Evolutionary conservation across 768 basidiomycete species (phyloP).

Genomic region (Kwoniella dejecticola): DNA sequence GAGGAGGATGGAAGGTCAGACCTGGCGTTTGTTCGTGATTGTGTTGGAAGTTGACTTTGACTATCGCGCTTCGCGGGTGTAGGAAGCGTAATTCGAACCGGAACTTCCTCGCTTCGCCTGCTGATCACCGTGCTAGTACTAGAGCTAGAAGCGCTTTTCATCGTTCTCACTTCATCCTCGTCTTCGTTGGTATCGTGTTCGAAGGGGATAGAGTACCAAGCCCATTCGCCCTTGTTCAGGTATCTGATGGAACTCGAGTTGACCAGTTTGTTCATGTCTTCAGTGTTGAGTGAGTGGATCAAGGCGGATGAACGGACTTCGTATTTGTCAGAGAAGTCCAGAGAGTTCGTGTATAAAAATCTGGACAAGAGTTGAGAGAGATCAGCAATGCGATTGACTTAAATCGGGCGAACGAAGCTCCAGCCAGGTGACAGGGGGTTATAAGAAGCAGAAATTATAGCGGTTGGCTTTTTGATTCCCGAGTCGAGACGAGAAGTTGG

Average conservation of each 20-base stretch:
- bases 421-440: too few relatives aligned
- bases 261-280: conserved; percentile 53
- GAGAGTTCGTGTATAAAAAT: conserved; percentile 8
- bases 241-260: conserved; percentile 60
- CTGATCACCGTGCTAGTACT: conserved; percentile 13
- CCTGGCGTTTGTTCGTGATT: too few relatives aligned
- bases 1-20: too few relatives aligned
- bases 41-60: too few relatives aligned
- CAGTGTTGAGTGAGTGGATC: conserved; percentile 61
- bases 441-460: too few relatives aligned
- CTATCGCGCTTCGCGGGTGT: too few relatives aligned
- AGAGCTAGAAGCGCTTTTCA: conserved; percentile 26
- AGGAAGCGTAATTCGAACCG: too few relatives aligned
- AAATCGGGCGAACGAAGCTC: too few relatives aligned
- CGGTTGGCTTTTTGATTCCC: too few relatives aligned
- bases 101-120: background rate
- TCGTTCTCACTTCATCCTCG: conserved; percentile 26
- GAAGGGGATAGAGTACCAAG: conserved; percentile 61
- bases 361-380: background rate
- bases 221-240: conserved; percentile 67
- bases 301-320: background rate
- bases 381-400: too few relatives aligned
- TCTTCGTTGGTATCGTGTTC: conserved; percentile 54
- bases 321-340: background rate
- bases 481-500: too few relatives aligned